Conservation (phyloP, 345 rosid species). For the Corymbia maculata region DNA sequence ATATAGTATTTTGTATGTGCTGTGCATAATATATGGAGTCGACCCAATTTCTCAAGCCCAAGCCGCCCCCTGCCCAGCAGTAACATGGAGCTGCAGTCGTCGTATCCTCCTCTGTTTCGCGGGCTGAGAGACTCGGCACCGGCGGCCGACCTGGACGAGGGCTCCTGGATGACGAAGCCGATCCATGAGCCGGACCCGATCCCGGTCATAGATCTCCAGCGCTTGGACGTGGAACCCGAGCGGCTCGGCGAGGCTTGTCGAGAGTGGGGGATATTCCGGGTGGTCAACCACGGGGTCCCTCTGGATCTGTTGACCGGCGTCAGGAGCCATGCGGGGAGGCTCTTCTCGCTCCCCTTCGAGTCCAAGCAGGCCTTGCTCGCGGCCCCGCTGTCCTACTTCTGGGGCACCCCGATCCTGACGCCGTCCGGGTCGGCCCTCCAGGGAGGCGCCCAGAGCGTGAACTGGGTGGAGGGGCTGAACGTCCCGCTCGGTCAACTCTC, state of each 20-base stretch:
- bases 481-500: constrained; percentile 43
- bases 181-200: constrained; percentile 13
- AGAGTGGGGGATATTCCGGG: constrained; percentile 63
- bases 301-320: constrained; percentile 18
- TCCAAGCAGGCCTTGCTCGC: constrained; percentile 21
- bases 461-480: constrained; percentile 66
- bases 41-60: background rate
- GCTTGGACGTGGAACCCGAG: constrained; percentile 14
- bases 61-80: background rate
- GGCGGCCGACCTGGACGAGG: background rate
- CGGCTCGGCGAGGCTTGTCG: constrained; percentile 40
- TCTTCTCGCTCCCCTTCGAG: constrained; percentile 46
- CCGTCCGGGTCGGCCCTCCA: constrained; percentile 44
- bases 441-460: constrained; percentile 17
- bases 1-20: background rate
- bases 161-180: background rate
- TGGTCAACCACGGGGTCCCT: constrained; percentile 66
- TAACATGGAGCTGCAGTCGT: background rate
- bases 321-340: constrained; percentile 21
- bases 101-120: constrained; percentile 6
- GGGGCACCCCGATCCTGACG: constrained; percentile 70
- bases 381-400: constrained; percentile 52
- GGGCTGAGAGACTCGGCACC: background rate
- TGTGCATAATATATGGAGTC: background rate
- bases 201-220: constrained; percentile 43